These are phyloP conservation scores for Phymatotrichopsis omnivora DNA, from an alignment of 2,329 filamentous ascomycete genomes.

Conservation along the genomic window DNA sequence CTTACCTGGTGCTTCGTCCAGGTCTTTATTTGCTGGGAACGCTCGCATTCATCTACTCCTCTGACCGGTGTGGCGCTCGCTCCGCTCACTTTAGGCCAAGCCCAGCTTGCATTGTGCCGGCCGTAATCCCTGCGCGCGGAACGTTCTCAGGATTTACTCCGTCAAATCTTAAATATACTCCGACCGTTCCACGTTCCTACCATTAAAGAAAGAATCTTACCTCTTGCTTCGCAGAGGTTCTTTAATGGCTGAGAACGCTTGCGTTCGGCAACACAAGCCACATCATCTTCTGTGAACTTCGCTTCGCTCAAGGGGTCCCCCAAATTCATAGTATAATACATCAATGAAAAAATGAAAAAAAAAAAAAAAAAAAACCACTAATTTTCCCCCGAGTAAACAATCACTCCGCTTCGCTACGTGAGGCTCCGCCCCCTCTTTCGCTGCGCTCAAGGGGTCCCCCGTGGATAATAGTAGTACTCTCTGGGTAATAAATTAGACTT, in stretches of 20 bases:
- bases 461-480: not conserved
- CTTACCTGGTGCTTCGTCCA: conserved; percentile 1
- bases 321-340: not conserved
- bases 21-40: conserved; percentile 1
- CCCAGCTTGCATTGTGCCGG: not conserved
- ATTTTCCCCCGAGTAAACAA: not conserved
- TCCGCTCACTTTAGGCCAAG: too few species aligned
- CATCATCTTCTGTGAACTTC: too few species aligned
- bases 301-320: too few species aligned
- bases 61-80: not conserved
- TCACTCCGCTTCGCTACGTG: not conserved
- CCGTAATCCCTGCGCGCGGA: not conserved
- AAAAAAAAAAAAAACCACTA: not conserved
- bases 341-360: conserved; percentile 1
- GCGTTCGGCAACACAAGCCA: too few species aligned
- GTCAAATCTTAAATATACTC: not conserved
- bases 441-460: not conserved
- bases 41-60: conserved; percentile 1
- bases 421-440: not conserved
- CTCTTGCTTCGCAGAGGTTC: not conserved
- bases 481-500: not conserved
- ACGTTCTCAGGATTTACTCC: not conserved
- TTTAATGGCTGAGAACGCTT: not conserved
- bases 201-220: conserved; percentile 3
- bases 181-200: not conserved